Conservation (phyloP, 176 grass and related monocot species). For the Zoysia japonica region DNA sequence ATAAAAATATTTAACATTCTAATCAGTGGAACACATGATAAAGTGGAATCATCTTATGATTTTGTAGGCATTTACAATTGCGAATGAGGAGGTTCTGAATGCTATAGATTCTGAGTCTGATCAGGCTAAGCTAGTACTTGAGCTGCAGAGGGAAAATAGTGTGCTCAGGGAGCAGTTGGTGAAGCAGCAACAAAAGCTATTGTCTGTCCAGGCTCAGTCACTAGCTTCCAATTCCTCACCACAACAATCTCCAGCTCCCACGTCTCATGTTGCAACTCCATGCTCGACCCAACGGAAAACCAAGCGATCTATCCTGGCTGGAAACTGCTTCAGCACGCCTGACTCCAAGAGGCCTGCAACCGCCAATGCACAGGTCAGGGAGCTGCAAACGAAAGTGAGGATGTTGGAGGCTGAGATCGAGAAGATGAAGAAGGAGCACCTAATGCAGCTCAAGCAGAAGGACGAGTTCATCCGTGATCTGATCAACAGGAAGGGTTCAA, state of each 20-base stretch:
- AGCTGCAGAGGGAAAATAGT: constrained; percentile 88
- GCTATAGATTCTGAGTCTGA: constrained; percentile 64
- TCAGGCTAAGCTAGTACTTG: constrained; percentile 56
- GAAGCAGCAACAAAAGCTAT: constrained; percentile 74
- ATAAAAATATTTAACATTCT: constrained; percentile 20
- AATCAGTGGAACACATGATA: constrained; percentile 10
- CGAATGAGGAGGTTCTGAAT: constrained; percentile 59
- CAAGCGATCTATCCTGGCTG: constrained; percentile 64
- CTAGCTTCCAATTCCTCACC: constrained; percentile 53
- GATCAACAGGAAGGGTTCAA: constrained; percentile 47
- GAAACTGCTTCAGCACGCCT: constrained; percentile 71
- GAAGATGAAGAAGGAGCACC: too few relatives aligned
- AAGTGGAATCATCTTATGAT: constrained; percentile 28
- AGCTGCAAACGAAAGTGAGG: too few relatives aligned
- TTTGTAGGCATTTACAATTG: constrained; percentile 49
- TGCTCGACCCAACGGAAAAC: constrained; percentile 61
- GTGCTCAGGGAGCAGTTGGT: constrained; percentile 80
- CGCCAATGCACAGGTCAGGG: too few relatives aligned
- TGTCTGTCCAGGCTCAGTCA: constrained; percentile 65
- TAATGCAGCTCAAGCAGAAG: too few relatives aligned
- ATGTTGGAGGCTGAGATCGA: too few relatives aligned
- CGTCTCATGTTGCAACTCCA: constrained; percentile 49
- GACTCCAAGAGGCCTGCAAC: constrained; percentile 50
- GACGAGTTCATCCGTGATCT: constrained; percentile 57
- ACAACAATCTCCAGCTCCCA: constrained; percentile 44